A percentile compares a stretch with the other conserved stretches of the same genome.
Conservation (phyloP, 495 filamentous ascomycete genomes). For the Lindgomyces ingoldianus region DNA sequence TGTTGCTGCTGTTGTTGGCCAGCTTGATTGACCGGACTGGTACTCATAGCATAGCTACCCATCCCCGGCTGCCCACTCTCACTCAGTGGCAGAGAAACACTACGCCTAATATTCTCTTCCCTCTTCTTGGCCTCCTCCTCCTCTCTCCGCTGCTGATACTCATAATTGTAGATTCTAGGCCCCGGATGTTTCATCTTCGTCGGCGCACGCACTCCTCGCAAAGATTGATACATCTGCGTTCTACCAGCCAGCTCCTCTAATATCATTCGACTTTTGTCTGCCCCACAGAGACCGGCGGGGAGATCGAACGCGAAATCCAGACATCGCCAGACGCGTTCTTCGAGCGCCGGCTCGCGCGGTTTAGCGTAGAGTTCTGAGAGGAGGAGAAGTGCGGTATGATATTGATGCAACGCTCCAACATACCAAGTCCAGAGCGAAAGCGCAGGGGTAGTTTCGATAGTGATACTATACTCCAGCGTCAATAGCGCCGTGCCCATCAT, state of each 20-base stretch:
- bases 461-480: conserved; percentile 61
- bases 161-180: background rate
- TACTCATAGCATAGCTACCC: background rate
- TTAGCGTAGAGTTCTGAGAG: conserved; percentile 56
- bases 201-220: conserved; percentile 47
- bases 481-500: conserved; percentile 55
- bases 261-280: conserved; percentile 48
- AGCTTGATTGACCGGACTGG: background rate
- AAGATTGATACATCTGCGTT: conserved; percentile 43
- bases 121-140: too few relatives aligned
- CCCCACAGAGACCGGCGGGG: conserved; percentile 49
- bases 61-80: background rate
- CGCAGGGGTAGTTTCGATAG: conserved; percentile 57
- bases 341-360: conserved; percentile 49
- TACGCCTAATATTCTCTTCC: background rate
- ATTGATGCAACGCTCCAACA: conserved; percentile 50
- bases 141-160: background rate
- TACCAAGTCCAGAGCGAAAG: conserved; percentile 54
- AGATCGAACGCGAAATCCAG: conserved; percentile 70
- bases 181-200: conserved; percentile 34
- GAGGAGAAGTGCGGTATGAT: conserved; percentile 51
- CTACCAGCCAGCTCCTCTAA: conserved; percentile 47
- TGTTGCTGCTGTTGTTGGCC: background rate
- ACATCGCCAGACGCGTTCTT: conserved; percentile 66
- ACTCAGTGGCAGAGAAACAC: background rate